These are phyloP conservation scores for Neckera pumila DNA, from an alignment of 225 moss, liverwort and hornwort species.

Conservation along the genomic window DNA sequence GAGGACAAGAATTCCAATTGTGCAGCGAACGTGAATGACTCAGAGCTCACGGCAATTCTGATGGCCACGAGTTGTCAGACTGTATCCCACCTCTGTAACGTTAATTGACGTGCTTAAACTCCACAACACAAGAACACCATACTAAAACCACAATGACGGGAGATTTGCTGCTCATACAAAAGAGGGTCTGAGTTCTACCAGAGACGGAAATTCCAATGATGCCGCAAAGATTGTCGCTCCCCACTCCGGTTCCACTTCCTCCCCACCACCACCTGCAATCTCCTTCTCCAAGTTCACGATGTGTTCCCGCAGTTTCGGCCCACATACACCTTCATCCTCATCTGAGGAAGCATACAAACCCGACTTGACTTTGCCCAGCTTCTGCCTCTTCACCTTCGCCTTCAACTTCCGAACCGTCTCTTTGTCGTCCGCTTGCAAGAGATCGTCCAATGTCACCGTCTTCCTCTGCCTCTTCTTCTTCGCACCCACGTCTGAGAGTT, in stretches of 20 bases:
- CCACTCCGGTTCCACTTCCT: slow-evolving; percentile 34
- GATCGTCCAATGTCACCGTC: slow-evolving; percentile 32
- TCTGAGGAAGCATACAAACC: slow-evolving; percentile 19
- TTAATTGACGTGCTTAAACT: neutral
- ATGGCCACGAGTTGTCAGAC: neutral
- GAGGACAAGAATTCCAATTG: neutral
- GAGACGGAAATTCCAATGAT: slow-evolving; percentile 2
- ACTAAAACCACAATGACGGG: neutral
- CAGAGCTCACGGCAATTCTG: neutral
- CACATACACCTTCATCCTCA: slow-evolving; percentile 7
- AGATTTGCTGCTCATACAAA: neutral
- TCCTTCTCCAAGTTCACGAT: slow-evolving; percentile 20
- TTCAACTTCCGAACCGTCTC: slow-evolving; percentile 17
- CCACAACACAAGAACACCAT: neutral
- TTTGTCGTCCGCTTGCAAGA: slow-evolving; percentile 20
- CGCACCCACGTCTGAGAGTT: neutral
- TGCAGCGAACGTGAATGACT: neutral
- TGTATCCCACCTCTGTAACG: neutral
- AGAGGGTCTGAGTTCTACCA: slow-evolving; percentile 1
- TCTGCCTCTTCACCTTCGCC: slow-evolving; percentile 12
- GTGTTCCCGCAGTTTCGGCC: neutral
- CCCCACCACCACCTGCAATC: neutral
- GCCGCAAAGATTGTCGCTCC: slow-evolving; percentile 17
- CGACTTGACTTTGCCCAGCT: neutral
- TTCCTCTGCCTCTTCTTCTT: slow-evolving; percentile 27